phyloP scores from a whole-genome alignment of 352 stramenopile species.

The Detonula confervacea region DNA sequence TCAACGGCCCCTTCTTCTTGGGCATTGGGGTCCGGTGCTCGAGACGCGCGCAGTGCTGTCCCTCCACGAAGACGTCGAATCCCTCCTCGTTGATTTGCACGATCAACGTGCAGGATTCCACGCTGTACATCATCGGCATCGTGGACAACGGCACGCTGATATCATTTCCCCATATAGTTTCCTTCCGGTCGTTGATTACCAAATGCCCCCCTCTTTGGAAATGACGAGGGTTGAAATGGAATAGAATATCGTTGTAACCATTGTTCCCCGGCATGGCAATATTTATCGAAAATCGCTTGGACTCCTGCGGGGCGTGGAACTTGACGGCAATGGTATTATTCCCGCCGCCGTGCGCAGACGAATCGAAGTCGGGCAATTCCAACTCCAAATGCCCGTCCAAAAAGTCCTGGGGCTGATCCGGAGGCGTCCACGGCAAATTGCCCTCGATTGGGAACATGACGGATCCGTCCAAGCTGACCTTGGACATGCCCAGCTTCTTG shows the following conservation, averaged over 20 bases:
- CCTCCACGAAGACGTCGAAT: slow-evolving; percentile 83
- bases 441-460: slow-evolving; percentile 55
- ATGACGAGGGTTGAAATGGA: slow-evolving; percentile 84
- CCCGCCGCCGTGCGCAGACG: slow-evolving; percentile 21
- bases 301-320: slow-evolving; percentile 73
- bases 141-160: slow-evolving; percentile 72
- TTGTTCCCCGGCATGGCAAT: slow-evolving; percentile 64
- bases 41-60: slow-evolving; percentile 71
- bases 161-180: slow-evolving; percentile 76
- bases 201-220: slow-evolving; percentile 74
- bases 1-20: slow-evolving; percentile 43
- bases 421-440: slow-evolving; percentile 57
- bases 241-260: slow-evolving; percentile 72
- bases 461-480: slow-evolving; percentile 28
- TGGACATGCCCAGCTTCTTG: slow-evolving; percentile 63
- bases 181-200: slow-evolving; percentile 81
- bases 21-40: slow-evolving; percentile 72
- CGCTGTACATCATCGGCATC: slow-evolving; percentile 78
- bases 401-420: slow-evolving; percentile 49
- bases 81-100: slow-evolving; percentile 82
- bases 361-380: slow-evolving; percentile 75
- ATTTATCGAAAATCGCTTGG: slow-evolving; percentile 78
- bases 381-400: slow-evolving; percentile 72
- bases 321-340: slow-evolving; percentile 86
- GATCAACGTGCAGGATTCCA: slow-evolving; percentile 66